Evolutionary conservation across 768 basidiomycete genomes (phyloP).

Genomic region (Gloeopeniophorella convolvens): DNA sequence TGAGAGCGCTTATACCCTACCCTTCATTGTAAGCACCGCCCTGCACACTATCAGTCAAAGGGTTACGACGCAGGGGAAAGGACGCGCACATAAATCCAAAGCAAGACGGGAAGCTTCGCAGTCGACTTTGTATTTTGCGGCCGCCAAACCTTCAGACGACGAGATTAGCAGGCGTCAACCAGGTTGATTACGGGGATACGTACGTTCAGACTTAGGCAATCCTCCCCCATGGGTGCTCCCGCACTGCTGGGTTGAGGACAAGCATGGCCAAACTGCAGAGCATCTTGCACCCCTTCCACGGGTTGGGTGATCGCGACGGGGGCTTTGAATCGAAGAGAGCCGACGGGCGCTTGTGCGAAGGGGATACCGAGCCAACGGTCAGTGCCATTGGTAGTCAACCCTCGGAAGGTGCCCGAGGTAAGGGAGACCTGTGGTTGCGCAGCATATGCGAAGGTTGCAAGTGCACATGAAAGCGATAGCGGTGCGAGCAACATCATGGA

Average conservation of each 20-base stretch:
- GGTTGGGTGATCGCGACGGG: slow-evolving; percentile 37
- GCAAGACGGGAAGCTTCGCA: slow-evolving; percentile 28
- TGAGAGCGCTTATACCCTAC: slow-evolving; percentile 31
- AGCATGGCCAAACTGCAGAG: slow-evolving; percentile 46
- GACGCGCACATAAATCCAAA: slow-evolving; percentile 31
- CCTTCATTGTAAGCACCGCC: slow-evolving; percentile 43
- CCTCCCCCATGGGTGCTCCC: slow-evolving; percentile 42
- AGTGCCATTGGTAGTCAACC: slow-evolving; percentile 38
- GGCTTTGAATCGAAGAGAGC: slow-evolving; percentile 49
- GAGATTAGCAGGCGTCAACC: not conserved
- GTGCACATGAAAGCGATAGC: too few relatives aligned
- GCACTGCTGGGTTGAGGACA: slow-evolving; percentile 44
- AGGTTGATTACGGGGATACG: slow-evolving; percentile 4
- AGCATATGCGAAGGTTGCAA: too few relatives aligned
- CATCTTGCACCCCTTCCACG: slow-evolving; percentile 31
- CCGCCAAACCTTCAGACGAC: slow-evolving; percentile 26
- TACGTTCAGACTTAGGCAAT: slow-evolving; percentile 52
- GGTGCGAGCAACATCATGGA: too few relatives aligned
- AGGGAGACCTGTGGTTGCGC: slow-evolving; percentile 33
- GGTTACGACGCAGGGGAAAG: not conserved
- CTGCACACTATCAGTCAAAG: slow-evolving; percentile 24
- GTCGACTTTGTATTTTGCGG: slow-evolving; percentile 23
- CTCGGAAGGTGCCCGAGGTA: slow-evolving; percentile 42
- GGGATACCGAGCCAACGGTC: slow-evolving; percentile 58
- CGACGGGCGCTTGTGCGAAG: slow-evolving; percentile 51